Evolutionary conservation across 768 basidiomycete species (phyloP).

Genomic region (Dacryopinax primogenitus): DNA sequence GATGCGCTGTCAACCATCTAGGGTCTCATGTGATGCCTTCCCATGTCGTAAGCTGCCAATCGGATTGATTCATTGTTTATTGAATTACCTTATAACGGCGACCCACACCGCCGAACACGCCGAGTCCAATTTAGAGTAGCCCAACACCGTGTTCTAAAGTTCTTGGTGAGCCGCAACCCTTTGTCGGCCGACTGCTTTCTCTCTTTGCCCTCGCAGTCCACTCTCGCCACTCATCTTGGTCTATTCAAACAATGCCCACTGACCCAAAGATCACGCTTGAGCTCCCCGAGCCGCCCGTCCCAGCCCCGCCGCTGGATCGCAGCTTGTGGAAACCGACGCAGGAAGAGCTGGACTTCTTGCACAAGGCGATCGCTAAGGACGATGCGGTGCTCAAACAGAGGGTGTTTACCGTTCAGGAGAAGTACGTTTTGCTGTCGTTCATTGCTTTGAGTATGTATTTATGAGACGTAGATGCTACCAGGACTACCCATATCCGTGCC

Average conservation of each 20-base stretch:
- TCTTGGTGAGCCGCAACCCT: too few relatives aligned
- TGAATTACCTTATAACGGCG: too few relatives aligned
- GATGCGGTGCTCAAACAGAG: not conserved
- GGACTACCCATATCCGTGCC: slow-evolving; percentile 27
- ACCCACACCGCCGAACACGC: too few relatives aligned
- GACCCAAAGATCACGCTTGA: not conserved
- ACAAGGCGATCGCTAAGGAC: not conserved
- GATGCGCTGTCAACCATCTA: too few relatives aligned
- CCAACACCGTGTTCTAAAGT: too few relatives aligned
- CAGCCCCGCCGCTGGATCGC: slow-evolving; percentile 4
- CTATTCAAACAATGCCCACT: not conserved
- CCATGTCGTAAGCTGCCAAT: too few relatives aligned
- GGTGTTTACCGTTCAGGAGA: slow-evolving; percentile 5
- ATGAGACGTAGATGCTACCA: not conserved
- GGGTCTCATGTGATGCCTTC: too few relatives aligned
- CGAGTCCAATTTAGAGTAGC: too few relatives aligned
- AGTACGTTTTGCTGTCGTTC: slow-evolving; percentile 2
- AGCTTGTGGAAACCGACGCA: not conserved
- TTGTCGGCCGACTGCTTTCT: not conserved
- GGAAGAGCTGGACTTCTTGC: slow-evolving; percentile 2
- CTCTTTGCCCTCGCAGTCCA: not conserved
- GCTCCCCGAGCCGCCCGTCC: not conserved
- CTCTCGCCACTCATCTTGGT: not conserved
- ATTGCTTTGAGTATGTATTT: not conserved
- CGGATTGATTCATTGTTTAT: too few relatives aligned